phyloP scores from a whole-genome alignment of 2,329 filamentous ascomycete genomes.

The Escovopsis sp. region DNA sequence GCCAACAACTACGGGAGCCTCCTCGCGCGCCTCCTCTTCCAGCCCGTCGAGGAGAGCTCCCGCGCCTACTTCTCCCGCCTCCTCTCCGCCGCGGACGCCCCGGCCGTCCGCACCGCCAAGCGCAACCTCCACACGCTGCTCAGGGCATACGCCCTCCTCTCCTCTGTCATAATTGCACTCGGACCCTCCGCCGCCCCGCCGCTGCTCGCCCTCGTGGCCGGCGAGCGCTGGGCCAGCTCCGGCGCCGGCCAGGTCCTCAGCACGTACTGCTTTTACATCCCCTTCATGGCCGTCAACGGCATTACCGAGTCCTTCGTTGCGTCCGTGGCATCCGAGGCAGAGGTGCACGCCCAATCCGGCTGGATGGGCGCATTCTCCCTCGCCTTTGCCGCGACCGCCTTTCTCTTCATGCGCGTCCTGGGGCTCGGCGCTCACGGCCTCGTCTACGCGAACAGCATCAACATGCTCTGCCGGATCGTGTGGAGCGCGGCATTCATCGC shows the following conservation, averaged over 20 bases:
- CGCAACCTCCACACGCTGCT: slow-evolving; percentile 49
- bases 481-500: slow-evolving; percentile 68
- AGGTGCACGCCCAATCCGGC: slow-evolving; percentile 62
- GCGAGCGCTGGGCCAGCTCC: slow-evolving; percentile 57
- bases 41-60: slow-evolving; percentile 88
- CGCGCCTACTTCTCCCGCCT: slow-evolving; percentile 79
- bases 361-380: slow-evolving; percentile 78
- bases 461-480: slow-evolving; percentile 71
- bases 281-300: slow-evolving; percentile 81
- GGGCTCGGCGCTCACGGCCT: slow-evolving; percentile 63
- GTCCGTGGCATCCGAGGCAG: slow-evolving; percentile 59
- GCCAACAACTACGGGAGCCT: slow-evolving; percentile 92
- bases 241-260: slow-evolving; percentile 62
- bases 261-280: slow-evolving; percentile 83
- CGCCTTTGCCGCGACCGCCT: slow-evolving; percentile 61
- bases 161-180: slow-evolving; percentile 50
- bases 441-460: slow-evolving; percentile 75
- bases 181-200: slow-evolving; percentile 64
- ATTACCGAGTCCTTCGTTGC: slow-evolving; percentile 87
- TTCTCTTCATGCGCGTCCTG: slow-evolving; percentile 54
- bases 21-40: slow-evolving; percentile 76
- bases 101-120: slow-evolving; percentile 25
- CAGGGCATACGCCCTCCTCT: slow-evolving; percentile 59
- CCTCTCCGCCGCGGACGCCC: slow-evolving; percentile 30
- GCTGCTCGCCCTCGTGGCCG: slow-evolving; percentile 61